Conservation (phyloP, 2,329 filamentous ascomycete species). For the Colletotrichum sp. region DNA sequence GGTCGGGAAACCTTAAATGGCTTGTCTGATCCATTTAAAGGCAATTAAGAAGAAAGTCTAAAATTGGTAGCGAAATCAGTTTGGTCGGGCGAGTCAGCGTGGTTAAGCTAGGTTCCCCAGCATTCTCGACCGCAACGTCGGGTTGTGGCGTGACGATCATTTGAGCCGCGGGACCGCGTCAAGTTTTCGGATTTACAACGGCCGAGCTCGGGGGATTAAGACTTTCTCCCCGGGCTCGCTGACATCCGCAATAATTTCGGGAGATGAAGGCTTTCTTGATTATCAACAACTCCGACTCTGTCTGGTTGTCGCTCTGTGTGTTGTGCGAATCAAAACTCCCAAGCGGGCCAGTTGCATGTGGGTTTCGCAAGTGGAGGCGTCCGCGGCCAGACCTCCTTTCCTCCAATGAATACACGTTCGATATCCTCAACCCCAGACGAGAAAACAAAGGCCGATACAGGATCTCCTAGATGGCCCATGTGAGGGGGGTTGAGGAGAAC, state of each 20-base stretch:
- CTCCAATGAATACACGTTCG: neutral
- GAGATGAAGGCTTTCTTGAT: neutral
- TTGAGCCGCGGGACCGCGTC: neutral
- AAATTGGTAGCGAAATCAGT: neutral
- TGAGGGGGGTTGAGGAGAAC: neutral
- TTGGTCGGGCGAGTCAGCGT: neutral
- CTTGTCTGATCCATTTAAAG: neutral
- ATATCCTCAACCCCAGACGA: neutral
- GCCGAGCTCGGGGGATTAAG: neutral
- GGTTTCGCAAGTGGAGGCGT: neutral
- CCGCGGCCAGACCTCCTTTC: neutral
- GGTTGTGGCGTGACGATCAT: neutral
- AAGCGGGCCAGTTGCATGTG: neutral
- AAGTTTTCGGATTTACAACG: rapidly evolving
- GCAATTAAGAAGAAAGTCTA: neutral
- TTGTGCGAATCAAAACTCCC: neutral
- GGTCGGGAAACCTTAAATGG: neutral
- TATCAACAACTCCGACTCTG: neutral
- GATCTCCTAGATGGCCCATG: neutral
- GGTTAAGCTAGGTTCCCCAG: neutral
- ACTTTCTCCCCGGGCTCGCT: neutral
- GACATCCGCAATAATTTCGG: neutral
- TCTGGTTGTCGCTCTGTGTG: neutral
- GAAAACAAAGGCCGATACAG: neutral
- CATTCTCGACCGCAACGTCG: neutral